These are phyloP conservation scores for Aspergillus novoparasiticus DNA, from an alignment of 2,329 filamentous ascomycete genomes.

Conservation along the genomic window DNA sequence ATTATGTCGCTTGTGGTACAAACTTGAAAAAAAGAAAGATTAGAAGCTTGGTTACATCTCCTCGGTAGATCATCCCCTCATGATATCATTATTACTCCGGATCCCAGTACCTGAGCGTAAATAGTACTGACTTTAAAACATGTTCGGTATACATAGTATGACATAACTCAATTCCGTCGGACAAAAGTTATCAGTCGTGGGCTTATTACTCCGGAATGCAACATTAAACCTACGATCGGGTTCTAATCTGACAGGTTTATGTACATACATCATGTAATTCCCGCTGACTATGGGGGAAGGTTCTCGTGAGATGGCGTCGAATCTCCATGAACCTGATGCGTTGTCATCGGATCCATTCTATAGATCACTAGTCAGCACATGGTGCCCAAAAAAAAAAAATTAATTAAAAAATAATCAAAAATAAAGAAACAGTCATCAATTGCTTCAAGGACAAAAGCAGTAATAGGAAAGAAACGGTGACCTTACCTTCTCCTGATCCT, in stretches of 20 bases:
- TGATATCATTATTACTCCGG: constrained; percentile 1
- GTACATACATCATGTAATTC: neutral
- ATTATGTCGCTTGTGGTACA: neutral
- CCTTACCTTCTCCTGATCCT: neutral
- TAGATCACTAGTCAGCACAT: neutral
- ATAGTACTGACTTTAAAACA: neutral
- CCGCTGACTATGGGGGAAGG: neutral
- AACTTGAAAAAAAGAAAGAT: neutral
- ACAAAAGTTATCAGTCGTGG: neutral
- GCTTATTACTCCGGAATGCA: constrained; percentile 2
- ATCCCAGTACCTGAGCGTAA: neutral
- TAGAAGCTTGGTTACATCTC: neutral
- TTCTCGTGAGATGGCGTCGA: neutral
- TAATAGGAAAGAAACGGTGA: neutral
- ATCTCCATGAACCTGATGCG: neutral
- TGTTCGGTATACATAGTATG: neutral
- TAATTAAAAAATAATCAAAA: neutral
- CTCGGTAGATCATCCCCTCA: neutral
- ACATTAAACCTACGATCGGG: neutral
- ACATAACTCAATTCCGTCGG: neutral
- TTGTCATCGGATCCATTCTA: neutral
- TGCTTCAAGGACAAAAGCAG: neutral
- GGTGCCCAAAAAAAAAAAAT: neutral
- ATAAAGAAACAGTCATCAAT: too few relatives aligned
- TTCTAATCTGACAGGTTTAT: constrained; percentile 1